Evolutionary conservation across 305 asterid genomes (phyloP), one percentile per base, ranked within the genome.

Genomic region (Galium porrigens): DNA sequence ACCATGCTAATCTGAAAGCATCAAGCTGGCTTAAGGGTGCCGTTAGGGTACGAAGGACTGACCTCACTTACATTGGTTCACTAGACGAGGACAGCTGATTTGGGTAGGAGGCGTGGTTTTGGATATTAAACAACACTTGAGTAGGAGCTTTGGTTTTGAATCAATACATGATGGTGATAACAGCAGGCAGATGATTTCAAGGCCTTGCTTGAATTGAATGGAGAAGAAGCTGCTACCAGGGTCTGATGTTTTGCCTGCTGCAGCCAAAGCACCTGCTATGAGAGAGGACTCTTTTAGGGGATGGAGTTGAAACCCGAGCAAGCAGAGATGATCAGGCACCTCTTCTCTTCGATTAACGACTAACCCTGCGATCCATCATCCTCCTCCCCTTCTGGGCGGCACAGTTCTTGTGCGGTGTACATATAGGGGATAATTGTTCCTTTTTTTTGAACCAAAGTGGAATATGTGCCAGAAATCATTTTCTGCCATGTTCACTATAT

Each of bases 11-110:
- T 74, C 76, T 84, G 73, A 91, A 82, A 81, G 96, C 95, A 3
- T 78, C 88, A 17, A 83, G 64, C 73, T 84, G 78, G 85, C 95
- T 91, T 4, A 86, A 85, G 79, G 96, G 95, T 48, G 86, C 95
- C 7, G 84, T 86, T 60, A 77, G 98, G 75, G 87, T 91, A 65
- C 81, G 95, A 66, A 80, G 96, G 80, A 80, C 86, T 10, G 95
- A 89, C 63, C 94, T 91, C 70, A 81, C 95, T 0, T 91, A 89
- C 71, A 82, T 84, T 29, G 98, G 96, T 15, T 81, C 94, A 55
- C 78, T 91, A 62, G 98, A 91, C 27, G 98, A 91, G 66, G 98
- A 91, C 75, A 86, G 85, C 86, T 91, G 86, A 91, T 76, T 65
- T 29, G 57, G 71, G 65, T 33, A 70, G 54, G 61, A n/a, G 48